phyloP scores from a whole-genome alignment of 345 rosid genomes.

The Eucalyptus cloeziana region DNA sequence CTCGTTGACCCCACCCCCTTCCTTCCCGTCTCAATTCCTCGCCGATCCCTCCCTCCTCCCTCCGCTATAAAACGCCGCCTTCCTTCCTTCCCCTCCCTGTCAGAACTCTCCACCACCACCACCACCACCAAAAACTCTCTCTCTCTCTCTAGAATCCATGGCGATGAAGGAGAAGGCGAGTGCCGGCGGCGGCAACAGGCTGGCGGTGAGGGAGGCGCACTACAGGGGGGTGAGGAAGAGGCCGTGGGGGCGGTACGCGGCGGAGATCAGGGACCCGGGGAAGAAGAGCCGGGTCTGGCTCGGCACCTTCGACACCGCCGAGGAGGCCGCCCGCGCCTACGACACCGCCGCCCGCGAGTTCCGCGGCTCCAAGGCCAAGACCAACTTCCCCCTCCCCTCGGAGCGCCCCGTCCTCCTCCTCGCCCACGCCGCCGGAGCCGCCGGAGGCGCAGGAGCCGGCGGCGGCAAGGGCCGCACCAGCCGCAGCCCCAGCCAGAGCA shows the following conservation, averaged over 20 bases:
- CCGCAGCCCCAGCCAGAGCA: slow-evolving; percentile 50
- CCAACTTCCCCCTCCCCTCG: slow-evolving; percentile 30
- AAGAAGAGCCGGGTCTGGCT: slow-evolving; percentile 78
- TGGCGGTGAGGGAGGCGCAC: slow-evolving; percentile 23
- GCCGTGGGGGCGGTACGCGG: slow-evolving; percentile 86
- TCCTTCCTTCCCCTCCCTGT: accelerated
- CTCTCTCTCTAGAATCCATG: background rate
- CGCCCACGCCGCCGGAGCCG: background rate
- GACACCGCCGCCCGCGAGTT: slow-evolving; percentile 52
- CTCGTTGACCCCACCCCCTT: background rate
- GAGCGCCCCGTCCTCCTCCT: background rate
- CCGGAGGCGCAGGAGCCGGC: background rate
- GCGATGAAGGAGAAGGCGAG: slow-evolving; percentile 26
- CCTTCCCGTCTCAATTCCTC: background rate
- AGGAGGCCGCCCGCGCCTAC: slow-evolving; percentile 74
- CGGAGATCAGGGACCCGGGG: slow-evolving; percentile 77
- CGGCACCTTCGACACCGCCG: slow-evolving; percentile 75
- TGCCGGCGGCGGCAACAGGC: background rate
- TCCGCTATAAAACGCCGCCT: background rate
- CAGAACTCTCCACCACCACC: background rate
- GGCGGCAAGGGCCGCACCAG: background rate
- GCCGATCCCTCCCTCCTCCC: background rate
- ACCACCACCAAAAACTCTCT: background rate
- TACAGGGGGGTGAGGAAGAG: slow-evolving; percentile 86
- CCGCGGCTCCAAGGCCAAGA: slow-evolving; percentile 81